phyloP scores from a whole-genome alignment of 2,329 filamentous ascomycete genomes.

The Sphaerostilbella broomeana region DNA sequence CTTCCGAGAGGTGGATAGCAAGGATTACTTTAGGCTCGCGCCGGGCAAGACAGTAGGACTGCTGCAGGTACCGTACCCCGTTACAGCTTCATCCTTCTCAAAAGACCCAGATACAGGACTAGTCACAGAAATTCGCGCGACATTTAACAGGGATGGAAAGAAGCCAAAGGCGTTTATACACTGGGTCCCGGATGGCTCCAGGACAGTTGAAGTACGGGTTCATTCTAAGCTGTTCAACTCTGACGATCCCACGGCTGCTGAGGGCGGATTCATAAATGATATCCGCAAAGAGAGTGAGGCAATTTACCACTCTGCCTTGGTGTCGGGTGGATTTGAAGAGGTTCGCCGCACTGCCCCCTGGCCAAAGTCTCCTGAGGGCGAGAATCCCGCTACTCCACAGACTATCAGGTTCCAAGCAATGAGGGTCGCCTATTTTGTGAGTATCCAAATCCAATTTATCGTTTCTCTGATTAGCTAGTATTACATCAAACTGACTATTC shows the following conservation, averaged over 20 bases:
- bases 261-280: conserved; percentile 73
- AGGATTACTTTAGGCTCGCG: conserved; percentile 73
- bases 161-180: conserved; percentile 76
- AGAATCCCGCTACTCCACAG: conserved; percentile 54
- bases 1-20: conserved; percentile 67
- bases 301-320: conserved; percentile 63
- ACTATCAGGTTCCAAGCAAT: conserved; percentile 81
- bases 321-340: conserved; percentile 74
- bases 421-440: conserved; percentile 70
- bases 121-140: conserved; percentile 57
- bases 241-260: conserved; percentile 66
- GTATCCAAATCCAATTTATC: conserved; percentile 16
- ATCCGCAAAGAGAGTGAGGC: conserved; percentile 75
- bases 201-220: conserved; percentile 63
- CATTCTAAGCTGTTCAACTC: conserved; percentile 78
- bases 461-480: neutral
- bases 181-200: conserved; percentile 65
- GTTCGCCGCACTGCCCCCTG: conserved; percentile 65
- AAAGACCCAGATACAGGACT: conserved; percentile 58
- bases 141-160: conserved; percentile 60
- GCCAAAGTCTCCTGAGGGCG: conserved; percentile 66
- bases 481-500: neutral
- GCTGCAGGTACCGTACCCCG: conserved; percentile 63
- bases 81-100: conserved; percentile 62
- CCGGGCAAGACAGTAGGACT: conserved; percentile 72